Conservation (phyloP, 2,329 filamentous ascomycete genomes). For the Arthrinium puccinioides region DNA sequence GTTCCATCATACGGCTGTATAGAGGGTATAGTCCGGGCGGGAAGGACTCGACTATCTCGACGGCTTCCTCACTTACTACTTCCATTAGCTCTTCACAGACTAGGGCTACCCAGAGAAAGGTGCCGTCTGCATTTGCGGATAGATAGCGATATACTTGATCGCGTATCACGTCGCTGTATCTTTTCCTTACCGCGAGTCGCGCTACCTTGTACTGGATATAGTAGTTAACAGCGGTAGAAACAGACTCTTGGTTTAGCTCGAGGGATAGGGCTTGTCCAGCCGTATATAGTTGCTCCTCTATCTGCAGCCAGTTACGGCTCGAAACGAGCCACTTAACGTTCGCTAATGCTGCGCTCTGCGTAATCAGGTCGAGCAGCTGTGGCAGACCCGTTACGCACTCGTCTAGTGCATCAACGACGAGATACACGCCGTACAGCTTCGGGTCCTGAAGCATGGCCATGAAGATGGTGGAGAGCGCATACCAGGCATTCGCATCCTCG, state of each 20-base stretch:
- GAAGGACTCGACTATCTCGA: constrained; percentile 11
- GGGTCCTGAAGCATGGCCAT: constrained; percentile 29
- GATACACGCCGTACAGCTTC: constrained; percentile 17
- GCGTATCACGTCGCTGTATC: background rate
- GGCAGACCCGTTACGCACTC: constrained; percentile 27
- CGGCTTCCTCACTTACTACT: constrained; percentile 7
- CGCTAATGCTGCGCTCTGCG: constrained; percentile 12
- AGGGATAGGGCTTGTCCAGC: constrained; percentile 20
- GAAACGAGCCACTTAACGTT: constrained; percentile 34
- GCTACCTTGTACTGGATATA: constrained; percentile 29
- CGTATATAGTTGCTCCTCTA: constrained; percentile 22
- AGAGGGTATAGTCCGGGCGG: constrained; percentile 26
- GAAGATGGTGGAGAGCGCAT: constrained; percentile 30
- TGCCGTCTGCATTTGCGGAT: constrained; percentile 24
- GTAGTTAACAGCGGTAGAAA: constrained; percentile 25
- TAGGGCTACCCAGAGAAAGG: constrained; percentile 37
- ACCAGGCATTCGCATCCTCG: constrained; percentile 28
- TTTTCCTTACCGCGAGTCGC: background rate
- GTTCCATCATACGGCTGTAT: constrained; percentile 29
- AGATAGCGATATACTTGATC: background rate
- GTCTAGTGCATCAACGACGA: constrained; percentile 40
- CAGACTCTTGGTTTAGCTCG: constrained; percentile 26
- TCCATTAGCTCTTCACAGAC: constrained; percentile 24
- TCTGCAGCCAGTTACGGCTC: constrained; percentile 31
- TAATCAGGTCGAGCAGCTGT: constrained; percentile 28